These are phyloP conservation scores for Dactylellina haptotyla DNA, from an alignment of 2,329 filamentous ascomycete species.

Conservation along the genomic window DNA sequence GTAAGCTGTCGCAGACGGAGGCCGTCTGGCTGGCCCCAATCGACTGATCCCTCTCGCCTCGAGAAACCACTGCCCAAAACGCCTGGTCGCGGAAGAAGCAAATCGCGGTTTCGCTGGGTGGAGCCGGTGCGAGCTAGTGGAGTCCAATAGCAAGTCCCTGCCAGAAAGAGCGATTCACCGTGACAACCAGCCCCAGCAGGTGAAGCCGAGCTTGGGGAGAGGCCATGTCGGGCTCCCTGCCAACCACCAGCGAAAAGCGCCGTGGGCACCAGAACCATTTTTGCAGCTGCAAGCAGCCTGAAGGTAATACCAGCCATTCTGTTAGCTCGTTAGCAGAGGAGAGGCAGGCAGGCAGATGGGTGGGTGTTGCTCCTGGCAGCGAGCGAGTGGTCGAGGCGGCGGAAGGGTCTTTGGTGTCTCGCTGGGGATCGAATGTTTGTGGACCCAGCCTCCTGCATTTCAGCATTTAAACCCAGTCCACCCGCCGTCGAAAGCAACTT, in stretches of 20 bases:
- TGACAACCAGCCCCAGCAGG: slow-evolving; percentile 51
- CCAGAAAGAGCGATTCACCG: slow-evolving; percentile 53
- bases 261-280: slow-evolving; percentile 19
- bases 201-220: slow-evolving; percentile 25
- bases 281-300: slow-evolving; percentile 27
- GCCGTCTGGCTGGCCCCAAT: slow-evolving; percentile 32
- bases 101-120: slow-evolving; percentile 18
- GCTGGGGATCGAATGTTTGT: slow-evolving; percentile 20
- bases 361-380: slow-evolving; percentile 10
- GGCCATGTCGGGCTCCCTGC: slow-evolving; percentile 14
- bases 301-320: slow-evolving; percentile 36
- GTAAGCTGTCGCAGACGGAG: slow-evolving; percentile 52
- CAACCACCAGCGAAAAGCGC: slow-evolving; percentile 47
- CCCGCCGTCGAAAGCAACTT: slow-evolving; percentile 26
- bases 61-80: slow-evolving; percentile 39
- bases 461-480: slow-evolving; percentile 54
- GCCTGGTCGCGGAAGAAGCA: slow-evolving; percentile 48
- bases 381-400: not conserved
- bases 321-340: not conserved
- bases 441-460: slow-evolving; percentile 52
- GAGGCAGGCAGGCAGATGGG: not conserved
- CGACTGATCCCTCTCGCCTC: slow-evolving; percentile 48
- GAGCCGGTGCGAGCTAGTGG: slow-evolving; percentile 48
- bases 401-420: no score
- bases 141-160: slow-evolving; percentile 47